Conservation (phyloP, 441 rosid genomes). For the Gossypium gossypioides region DNA sequence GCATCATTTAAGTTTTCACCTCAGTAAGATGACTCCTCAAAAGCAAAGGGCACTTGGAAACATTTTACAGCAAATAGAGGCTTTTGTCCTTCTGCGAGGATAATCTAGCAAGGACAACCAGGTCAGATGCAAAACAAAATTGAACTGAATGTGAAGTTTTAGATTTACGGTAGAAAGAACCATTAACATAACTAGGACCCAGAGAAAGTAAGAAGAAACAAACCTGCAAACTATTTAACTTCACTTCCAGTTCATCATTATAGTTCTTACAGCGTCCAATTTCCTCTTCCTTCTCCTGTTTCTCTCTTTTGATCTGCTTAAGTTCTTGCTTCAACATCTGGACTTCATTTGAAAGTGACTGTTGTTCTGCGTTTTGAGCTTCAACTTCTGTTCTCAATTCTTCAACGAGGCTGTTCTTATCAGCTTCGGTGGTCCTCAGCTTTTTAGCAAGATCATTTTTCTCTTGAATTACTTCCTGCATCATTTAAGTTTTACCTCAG, state of each 20-base stretch:
- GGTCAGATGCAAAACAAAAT: too few species aligned
- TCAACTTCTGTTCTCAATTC: constrained; percentile 64
- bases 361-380: constrained; percentile 70
- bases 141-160: too few species aligned
- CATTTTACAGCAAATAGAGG: background rate
- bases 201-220: too few species aligned
- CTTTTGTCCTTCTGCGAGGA: background rate
- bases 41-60: background rate
- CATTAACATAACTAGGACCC: too few species aligned
- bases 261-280: constrained; percentile 78
- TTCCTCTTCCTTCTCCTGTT: constrained; percentile 84
- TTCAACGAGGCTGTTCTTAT: constrained; percentile 76
- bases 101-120: too few species aligned
- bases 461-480: constrained; percentile 38
- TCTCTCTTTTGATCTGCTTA: constrained; percentile 85
- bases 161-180: too few species aligned
- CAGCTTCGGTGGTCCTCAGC: constrained; percentile 76
- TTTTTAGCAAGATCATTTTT: constrained; percentile 77
- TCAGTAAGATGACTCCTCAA: background rate
- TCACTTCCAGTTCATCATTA: constrained; percentile 82
- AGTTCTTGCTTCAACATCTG: constrained; percentile 66
- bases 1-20: constrained; percentile 16
- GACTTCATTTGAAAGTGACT: constrained; percentile 79
- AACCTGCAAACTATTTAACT: constrained; percentile 2
- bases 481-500: background rate